These are phyloP conservation scores for Podochytrium sp. DNA, from an alignment of 192 early-diverging fungal genomes.

Conservation along the genomic window DNA sequence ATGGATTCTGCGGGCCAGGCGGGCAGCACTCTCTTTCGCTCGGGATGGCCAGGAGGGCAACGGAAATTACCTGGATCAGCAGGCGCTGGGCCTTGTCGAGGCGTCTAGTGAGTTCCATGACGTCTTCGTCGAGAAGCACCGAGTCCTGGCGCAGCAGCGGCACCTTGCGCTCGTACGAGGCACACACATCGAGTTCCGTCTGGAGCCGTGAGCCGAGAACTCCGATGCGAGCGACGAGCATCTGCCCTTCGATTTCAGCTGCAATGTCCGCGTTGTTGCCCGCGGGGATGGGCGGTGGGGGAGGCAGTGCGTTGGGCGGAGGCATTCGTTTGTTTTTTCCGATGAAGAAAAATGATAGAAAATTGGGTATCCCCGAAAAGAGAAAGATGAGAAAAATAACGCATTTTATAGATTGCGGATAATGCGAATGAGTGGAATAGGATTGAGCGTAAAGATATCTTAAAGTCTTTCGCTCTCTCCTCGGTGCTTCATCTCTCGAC, in stretches of 20 bases:
- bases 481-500: no score
- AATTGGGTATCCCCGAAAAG: not conserved
- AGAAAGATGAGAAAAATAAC: not conserved
- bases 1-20: no score
- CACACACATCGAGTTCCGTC: slow-evolving; percentile 1
- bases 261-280: not conserved
- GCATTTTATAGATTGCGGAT: no score
- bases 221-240: not conserved
- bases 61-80: slow-evolving; percentile 25
- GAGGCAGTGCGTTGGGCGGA: not conserved
- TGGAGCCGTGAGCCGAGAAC: not conserved
- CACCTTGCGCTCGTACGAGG: slow-evolving; percentile 15
- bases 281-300: not conserved
- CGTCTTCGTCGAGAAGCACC: slow-evolving; percentile 30
- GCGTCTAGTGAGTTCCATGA: slow-evolving; percentile 14
- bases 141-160: slow-evolving; percentile 24
- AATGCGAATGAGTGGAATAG: no score
- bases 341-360: not conserved
- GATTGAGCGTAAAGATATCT: no score
- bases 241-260: not conserved
- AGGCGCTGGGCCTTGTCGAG: slow-evolving; percentile 29
- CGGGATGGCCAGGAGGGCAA: no score
- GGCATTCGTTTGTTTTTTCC: no score
- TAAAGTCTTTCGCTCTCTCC: no score
- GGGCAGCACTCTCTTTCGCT: no score